These are phyloP conservation scores for Panus rudis DNA, from an alignment of 768 basidiomycete genomes.

Conservation along the genomic window DNA sequence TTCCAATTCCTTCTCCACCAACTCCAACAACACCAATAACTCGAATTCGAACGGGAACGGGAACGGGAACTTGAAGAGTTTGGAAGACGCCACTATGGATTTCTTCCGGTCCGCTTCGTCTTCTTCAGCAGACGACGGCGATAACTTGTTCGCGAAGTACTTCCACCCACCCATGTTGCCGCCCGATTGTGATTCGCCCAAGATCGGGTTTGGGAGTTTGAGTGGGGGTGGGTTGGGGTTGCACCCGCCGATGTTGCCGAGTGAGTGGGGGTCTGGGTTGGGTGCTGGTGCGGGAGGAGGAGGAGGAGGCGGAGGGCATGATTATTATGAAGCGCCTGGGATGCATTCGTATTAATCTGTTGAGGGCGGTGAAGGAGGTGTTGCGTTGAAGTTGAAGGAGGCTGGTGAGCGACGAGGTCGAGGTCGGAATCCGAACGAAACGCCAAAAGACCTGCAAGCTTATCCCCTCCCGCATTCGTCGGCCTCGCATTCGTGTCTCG, in stretches of 20 bases:
- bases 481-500: no score
- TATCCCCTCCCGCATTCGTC: no score
- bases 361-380: slow-evolving; percentile 5
- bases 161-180: slow-evolving; percentile 51
- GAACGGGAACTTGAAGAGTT: no score
- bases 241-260: slow-evolving; percentile 31
- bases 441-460: slow-evolving; percentile 88
- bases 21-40: no score
- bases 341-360: slow-evolving; percentile 28
- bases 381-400: slow-evolving; percentile 39
- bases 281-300: no score
- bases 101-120: slow-evolving; percentile 57
- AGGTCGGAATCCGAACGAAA: slow-evolving; percentile 82
- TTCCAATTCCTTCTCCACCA: no score
- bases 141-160: slow-evolving; percentile 47
- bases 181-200: slow-evolving; percentile 32
- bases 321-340: slow-evolving; percentile 23
- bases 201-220: slow-evolving; percentile 13
- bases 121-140: slow-evolving; percentile 58
- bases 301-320: slow-evolving; percentile 15
- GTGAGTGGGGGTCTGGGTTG: no score
- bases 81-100: slow-evolving; percentile 64
- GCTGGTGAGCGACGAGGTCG: slow-evolving; percentile 88
- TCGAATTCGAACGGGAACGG: no score
- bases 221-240: slow-evolving; percentile 17